Percentiles rank a stretch among this genome's conserved stretches.
Evolutionary conservation across 176 grass and related monocot genomes (phyloP).

Genomic region (Phyllostachys edulis): DNA sequence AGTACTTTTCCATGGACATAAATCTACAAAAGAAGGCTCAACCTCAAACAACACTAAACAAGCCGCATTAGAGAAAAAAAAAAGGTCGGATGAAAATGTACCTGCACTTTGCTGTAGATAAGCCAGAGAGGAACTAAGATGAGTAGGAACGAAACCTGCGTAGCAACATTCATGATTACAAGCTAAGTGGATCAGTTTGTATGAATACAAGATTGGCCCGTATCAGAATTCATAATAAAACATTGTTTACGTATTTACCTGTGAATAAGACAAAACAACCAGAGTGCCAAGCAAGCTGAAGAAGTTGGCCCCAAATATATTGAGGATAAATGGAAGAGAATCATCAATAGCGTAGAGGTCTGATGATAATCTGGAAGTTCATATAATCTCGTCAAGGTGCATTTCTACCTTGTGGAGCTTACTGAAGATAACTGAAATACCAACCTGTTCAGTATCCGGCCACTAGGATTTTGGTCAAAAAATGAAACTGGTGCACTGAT

Average conservation of each 20-base stretch:
- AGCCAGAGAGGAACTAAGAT: slow-evolving; percentile 81
- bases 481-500: slow-evolving; percentile 71
- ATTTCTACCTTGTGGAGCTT: neutral
- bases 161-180: slow-evolving; percentile 32
- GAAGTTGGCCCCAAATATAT: slow-evolving; percentile 93
- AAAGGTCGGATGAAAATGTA: slow-evolving; percentile 31
- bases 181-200: slow-evolving; percentile 18
- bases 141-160: slow-evolving; percentile 72
- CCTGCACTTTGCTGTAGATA: slow-evolving; percentile 83
- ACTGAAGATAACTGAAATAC: slow-evolving; percentile 19
- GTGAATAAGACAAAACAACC: slow-evolving; percentile 83
- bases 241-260: slow-evolving; percentile 53
- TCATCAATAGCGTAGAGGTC: slow-evolving; percentile 91
- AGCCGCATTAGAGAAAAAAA: neutral
- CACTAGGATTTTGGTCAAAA: slow-evolving; percentile 90
- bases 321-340: slow-evolving; percentile 98
- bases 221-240: slow-evolving; percentile 9
- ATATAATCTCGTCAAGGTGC: slow-evolving; percentile 15
- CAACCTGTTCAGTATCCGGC: slow-evolving; percentile 88
- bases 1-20: neutral
- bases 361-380: slow-evolving; percentile 75
- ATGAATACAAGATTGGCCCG: neutral
- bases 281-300: slow-evolving; percentile 76
- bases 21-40: neutral
- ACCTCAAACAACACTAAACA: neutral